These are phyloP conservation scores for Colletotrichum graminicola DNA, from an alignment of 2,329 filamentous ascomycete genomes.

Conservation along the genomic window DNA sequence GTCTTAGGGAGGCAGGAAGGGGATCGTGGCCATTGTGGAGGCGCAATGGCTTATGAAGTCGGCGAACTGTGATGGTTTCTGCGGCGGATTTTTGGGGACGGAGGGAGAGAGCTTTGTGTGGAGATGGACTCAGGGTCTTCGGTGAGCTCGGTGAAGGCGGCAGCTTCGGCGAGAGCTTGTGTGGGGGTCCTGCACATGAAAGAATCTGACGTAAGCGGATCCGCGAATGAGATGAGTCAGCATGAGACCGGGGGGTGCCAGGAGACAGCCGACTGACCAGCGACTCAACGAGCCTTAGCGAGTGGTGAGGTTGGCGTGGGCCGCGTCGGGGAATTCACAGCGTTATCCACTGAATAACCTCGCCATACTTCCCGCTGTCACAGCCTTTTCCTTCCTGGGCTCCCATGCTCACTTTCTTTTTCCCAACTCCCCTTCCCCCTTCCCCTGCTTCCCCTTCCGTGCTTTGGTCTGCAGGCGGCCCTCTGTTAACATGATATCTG, in stretches of 20 bases:
- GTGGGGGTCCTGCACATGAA: conserved; percentile 8
- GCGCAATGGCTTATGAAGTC: conserved; percentile 47
- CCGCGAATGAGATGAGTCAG: background rate
- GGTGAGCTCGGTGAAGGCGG: conserved; percentile 38
- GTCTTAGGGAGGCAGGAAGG: conserved; percentile 36
- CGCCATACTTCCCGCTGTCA: conserved; percentile 40
- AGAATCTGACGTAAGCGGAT: background rate
- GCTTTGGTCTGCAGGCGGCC: background rate
- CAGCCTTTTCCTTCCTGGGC: conserved; percentile 12
- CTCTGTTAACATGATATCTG: background rate
- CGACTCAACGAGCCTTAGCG: background rate
- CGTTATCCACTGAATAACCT: conserved; percentile 41
- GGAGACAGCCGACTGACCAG: background rate
- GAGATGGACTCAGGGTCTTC: conserved; percentile 26
- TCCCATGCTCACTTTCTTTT: conserved; percentile 18
- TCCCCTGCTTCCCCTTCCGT: background rate
- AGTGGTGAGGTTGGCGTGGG: background rate
- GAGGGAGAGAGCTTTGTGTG: conserved; percentile 26
- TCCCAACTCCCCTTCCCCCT: too few species aligned
- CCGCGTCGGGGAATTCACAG: conserved; percentile 23
- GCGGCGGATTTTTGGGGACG: conserved; percentile 61
- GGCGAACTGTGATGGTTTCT: conserved; percentile 60
- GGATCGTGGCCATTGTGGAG: conserved; percentile 49
- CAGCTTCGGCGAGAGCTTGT: conserved; percentile 16
- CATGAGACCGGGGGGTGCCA: too few species aligned